phyloP scores from a whole-genome alignment of 2,329 filamentous ascomycete genomes.

The Zymoseptoria pseudotritici region DNA sequence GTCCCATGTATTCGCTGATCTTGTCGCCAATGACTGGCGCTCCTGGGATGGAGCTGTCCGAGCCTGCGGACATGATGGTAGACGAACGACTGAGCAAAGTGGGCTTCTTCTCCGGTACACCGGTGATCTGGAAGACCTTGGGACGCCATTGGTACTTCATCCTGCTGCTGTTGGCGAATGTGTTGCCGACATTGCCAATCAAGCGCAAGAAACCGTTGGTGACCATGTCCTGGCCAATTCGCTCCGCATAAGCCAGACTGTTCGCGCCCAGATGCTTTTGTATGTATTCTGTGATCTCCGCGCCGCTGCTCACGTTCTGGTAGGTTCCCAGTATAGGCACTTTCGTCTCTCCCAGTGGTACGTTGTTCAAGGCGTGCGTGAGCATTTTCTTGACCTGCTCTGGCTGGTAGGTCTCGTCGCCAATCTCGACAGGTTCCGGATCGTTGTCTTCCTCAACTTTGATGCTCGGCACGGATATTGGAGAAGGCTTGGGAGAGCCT shows the following conservation, averaged over 20 bases:
- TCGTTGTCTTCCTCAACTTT: constrained; percentile 67
- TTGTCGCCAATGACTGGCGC: constrained; percentile 72
- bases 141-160: constrained; percentile 97
- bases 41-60: constrained; percentile 40
- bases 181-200: constrained; percentile 88
- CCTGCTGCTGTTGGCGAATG: constrained; percentile 93
- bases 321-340: constrained; percentile 94
- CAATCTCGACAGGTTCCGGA: constrained; percentile 80
- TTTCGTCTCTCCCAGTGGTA: constrained; percentile 85
- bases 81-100: constrained; percentile 61
- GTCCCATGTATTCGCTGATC: constrained; percentile 71
- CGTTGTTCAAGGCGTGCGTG: constrained; percentile 73
- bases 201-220: constrained; percentile 78
- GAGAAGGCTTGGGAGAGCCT: constrained; percentile 41
- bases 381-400: constrained; percentile 90
- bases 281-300: constrained; percentile 92
- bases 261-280: constrained; percentile 79
- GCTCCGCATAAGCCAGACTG: constrained; percentile 83
- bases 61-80: constrained; percentile 53
- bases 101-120: constrained; percentile 80
- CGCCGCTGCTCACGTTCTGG: constrained; percentile 80
- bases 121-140: constrained; percentile 80
- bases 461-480: constrained; percentile 66
- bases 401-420: constrained; percentile 75
- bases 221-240: constrained; percentile 89